Base-by-base conservation (phyloP, 2,329 filamentous ascomycete genomes). In the Thielaviopsis euricoi region DNA sequence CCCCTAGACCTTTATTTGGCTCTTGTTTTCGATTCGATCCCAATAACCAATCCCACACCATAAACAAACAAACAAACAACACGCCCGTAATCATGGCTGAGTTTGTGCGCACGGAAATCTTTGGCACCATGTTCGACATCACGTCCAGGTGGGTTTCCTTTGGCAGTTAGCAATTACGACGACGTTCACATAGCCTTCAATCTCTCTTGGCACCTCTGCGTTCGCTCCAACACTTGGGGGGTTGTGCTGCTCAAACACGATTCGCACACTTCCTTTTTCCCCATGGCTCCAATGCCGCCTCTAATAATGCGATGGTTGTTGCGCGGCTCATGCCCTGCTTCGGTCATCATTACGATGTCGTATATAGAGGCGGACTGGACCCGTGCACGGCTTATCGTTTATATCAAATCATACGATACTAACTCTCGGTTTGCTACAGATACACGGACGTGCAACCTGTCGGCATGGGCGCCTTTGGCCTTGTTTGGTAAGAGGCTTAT, bases 91-190 rank as follows among this genome's bases (percentile, higher is more conserved):
- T 69, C 71, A 97, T 98, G 93, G 93, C 93, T 72, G 93, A 98
- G 80, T 98, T 98, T 74, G 89, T 98, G 70, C 87, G 93, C 74
- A 90, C 91, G 70, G 91, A 97, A 80, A 97, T 98, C 73, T 98
- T 98, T 70, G 93, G 93, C 71, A 98, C 93, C 62, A 97, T 93
- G 66, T 98, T 98, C 71, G 93, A 98, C 82, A 97, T 97, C 75
- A 98, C 93, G 66, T 96, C 90, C 74, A 87, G 93, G 89, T 96
- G 82, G 59, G 65, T 52, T 54, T 25, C 17, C 6, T 17, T 33
- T 49, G 22, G 15, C 22, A 26, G 15, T 26, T 21, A 12, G 13
- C 21, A 52, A 6, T 17, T 26, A 10, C 21, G 23, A 3, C 50
- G 6, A 7, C 50, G 6, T n/a, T 15, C 23, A 2, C 23, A 5